A percentile compares a stretch with the other conserved stretches of the same genome.
Evolutionary conservation across 2,329 filamentous ascomycete species (phyloP).

Genomic region (Exophiala viscosa): DNA sequence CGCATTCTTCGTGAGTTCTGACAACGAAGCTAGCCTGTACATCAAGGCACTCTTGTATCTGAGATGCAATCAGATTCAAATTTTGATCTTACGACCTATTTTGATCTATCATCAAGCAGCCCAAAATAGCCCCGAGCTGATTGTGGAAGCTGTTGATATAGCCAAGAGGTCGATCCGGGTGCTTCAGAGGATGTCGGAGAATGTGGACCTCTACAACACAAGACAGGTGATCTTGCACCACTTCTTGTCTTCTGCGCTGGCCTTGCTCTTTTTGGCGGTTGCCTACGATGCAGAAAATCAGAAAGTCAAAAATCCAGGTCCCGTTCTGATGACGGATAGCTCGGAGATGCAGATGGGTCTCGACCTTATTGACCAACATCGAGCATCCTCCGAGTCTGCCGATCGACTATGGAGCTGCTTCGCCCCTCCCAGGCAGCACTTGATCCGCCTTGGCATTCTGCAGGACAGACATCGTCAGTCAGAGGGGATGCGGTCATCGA

Average conservation of each 20-base stretch:
- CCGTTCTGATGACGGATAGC: neutral
- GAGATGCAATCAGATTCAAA: slow-evolving; percentile 9
- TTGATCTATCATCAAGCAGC: slow-evolving; percentile 10
- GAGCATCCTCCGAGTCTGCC: slow-evolving; percentile 3
- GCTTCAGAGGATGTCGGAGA: neutral
- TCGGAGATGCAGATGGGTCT: slow-evolving; percentile 5
- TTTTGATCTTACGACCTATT: slow-evolving; percentile 9
- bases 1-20: neutral
- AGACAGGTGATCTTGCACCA: slow-evolving; percentile 11
- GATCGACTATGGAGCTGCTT: slow-evolving; percentile 3
- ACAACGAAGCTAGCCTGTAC: slow-evolving; percentile 3
- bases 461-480: neutral
- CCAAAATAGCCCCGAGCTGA: neutral
- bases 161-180: slow-evolving; percentile 7
- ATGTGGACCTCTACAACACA: slow-evolving; percentile 5
- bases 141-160: slow-evolving; percentile 4
- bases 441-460: slow-evolving; percentile 5
- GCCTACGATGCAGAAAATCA: slow-evolving; percentile 8
- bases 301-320: neutral
- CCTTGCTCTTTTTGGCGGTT: slow-evolving; percentile 9
- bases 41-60: slow-evolving; percentile 8
- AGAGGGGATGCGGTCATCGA: neutral
- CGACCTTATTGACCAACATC: slow-evolving; percentile 8
- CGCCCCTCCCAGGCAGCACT: slow-evolving; percentile 4
- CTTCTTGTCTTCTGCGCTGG: slow-evolving; percentile 6